Percentiles rank a stretch among this genome's conserved stretches.
These are phyloP conservation scores for Epichloe sp. DNA, from an alignment of 2,329 filamentous ascomycete species.

Conservation along the genomic window DNA sequence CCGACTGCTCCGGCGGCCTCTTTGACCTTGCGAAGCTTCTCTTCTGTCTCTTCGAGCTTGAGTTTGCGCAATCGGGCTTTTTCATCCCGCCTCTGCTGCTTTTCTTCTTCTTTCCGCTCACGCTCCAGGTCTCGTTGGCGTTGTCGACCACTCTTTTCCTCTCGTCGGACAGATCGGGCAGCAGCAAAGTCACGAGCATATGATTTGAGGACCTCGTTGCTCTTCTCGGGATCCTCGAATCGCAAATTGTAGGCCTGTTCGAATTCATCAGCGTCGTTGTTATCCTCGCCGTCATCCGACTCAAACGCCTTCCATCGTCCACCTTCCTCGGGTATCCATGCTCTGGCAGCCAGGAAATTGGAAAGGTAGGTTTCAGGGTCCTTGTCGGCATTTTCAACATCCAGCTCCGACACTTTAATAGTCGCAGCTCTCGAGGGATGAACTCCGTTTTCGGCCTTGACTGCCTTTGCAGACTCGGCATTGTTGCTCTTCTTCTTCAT, in stretches of 20 bases:
- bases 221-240: conserved; percentile 81
- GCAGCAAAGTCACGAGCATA: conserved; percentile 80
- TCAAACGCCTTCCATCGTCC: conserved; percentile 70
- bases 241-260: conserved; percentile 92
- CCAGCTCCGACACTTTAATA: conserved; percentile 40
- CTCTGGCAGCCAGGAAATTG: conserved; percentile 85
- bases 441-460: conserved; percentile 28
- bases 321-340: conserved; percentile 64
- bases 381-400: conserved; percentile 66
- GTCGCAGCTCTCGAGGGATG: conserved; percentile 41
- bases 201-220: conserved; percentile 76
- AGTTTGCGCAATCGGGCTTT: conserved; percentile 73
- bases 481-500: conserved; percentile 52
- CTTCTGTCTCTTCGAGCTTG: conserved; percentile 81
- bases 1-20: conserved; percentile 71
- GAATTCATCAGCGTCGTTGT: conserved; percentile 69
- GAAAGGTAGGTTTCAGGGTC: conserved; percentile 88
- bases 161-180: conserved; percentile 71
- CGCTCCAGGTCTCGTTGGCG: conserved; percentile 67
- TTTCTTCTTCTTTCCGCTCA: conserved; percentile 65
- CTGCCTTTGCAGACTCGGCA: conserved; percentile 25
- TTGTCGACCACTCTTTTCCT: conserved; percentile 65
- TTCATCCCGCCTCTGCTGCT: conserved; percentile 62
- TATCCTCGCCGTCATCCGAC: conserved; percentile 82
- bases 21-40: conserved; percentile 78